phyloP scores from a whole-genome alignment of 73 alveolate species.

The Paraurostyla sp. region DNA sequence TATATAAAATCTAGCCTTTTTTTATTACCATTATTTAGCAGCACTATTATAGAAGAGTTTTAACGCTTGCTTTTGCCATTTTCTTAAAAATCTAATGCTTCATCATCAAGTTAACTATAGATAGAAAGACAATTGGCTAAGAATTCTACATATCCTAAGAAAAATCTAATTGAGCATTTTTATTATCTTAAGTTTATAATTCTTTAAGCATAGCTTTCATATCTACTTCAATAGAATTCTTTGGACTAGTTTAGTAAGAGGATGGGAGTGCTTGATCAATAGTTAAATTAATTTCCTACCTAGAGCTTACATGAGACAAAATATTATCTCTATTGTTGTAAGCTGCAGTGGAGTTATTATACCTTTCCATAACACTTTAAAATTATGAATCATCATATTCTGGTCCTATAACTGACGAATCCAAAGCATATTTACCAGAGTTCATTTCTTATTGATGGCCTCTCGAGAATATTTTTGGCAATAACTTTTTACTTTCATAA shows the following conservation, averaged over 20 bases:
- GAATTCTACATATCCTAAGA: not conserved
- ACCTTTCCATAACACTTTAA: not conserved
- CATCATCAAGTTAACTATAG: not conserved
- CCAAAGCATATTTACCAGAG: not conserved
- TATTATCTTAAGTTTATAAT: not conserved
- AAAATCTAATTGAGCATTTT: not conserved
- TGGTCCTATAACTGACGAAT: not conserved
- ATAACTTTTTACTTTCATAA: not conserved
- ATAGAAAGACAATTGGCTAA: not conserved
- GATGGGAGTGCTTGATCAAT: too few relatives aligned
- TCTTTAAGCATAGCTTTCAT: too few relatives aligned
- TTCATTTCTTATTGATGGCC: not conserved
- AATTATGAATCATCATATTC: not conserved
- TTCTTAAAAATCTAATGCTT: not conserved
- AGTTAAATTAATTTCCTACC: not conserved
- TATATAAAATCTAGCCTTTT: constrained; percentile 49
- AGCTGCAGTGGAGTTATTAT: too few relatives aligned
- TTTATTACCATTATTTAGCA: constrained; percentile 15
- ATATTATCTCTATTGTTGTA: not conserved
- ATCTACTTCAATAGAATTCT: too few relatives aligned
- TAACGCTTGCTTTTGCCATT: not conserved
- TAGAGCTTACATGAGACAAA: not conserved
- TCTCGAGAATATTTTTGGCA: not conserved
- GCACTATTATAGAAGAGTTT: not conserved
- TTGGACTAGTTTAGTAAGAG: too few relatives aligned